Percentiles rank a stretch among this genome's conserved stretches.
These are phyloP conservation scores for Prasinococcaceae sp. DNA, from an alignment of 139 green algal genomes.

Conservation along the genomic window DNA sequence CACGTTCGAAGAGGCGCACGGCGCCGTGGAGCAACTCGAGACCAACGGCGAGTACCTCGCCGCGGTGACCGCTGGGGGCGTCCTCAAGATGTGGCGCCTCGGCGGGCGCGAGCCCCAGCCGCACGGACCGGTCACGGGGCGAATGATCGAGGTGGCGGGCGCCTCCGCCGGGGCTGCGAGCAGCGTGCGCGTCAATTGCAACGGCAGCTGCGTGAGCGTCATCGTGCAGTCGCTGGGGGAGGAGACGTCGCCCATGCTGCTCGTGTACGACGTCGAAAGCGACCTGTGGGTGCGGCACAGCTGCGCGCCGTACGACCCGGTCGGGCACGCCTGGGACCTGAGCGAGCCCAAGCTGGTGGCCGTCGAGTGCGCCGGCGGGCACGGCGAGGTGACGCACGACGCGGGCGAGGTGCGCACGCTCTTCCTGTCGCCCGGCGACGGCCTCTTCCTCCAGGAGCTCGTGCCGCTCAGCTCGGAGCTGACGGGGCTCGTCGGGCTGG, in stretches of 20 bases:
- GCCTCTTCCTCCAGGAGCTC: too few relatives aligned
- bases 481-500: too few relatives aligned
- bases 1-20: slow-evolving; percentile 31
- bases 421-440: too few relatives aligned
- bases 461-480: too few relatives aligned
- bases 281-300: too few relatives aligned
- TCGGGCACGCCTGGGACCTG: too few relatives aligned
- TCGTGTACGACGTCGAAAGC: slow-evolving; percentile 30
- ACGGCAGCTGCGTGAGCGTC: slow-evolving; percentile 32
- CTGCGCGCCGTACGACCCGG: too few relatives aligned
- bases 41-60: slow-evolving; percentile 33
- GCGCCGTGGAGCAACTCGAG: slow-evolving; percentile 25
- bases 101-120: slow-evolving; percentile 42
- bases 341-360: too few relatives aligned
- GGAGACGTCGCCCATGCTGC: slow-evolving; percentile 5
- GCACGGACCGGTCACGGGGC: slow-evolving; percentile 30
- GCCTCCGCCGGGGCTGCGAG: slow-evolving; percentile 13
- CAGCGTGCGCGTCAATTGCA: slow-evolving; percentile 36
- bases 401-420: too few relatives aligned
- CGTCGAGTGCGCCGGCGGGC: too few relatives aligned
- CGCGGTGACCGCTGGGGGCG: slow-evolving; percentile 19
- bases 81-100: slow-evolving; percentile 39
- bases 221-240: background rate
- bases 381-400: too few relatives aligned
- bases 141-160: background rate